Evolutionary conservation across 2,329 filamentous ascomycete genomes (phyloP), one percentile per base, ranked within the genome.

Genomic region (Ophiostoma pallidulum): DNA sequence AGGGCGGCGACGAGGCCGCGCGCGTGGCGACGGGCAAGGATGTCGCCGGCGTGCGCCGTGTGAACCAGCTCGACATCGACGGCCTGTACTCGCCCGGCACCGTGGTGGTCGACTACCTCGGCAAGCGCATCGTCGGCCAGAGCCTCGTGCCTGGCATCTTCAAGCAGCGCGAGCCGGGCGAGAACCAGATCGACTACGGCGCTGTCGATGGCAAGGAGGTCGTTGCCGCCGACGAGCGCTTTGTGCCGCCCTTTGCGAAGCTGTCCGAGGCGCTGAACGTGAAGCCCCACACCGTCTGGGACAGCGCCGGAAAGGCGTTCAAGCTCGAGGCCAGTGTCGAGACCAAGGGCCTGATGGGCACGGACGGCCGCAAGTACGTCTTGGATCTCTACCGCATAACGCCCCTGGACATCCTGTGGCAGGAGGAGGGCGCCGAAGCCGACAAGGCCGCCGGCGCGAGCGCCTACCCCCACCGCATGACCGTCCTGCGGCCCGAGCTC

Each of bases 91-190:
- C 90, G 12, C 90, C 92, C 0, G 94, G 91, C 47, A 98, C 92
- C 2, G 87, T 97, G 8, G 89, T 98, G 13, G 84, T 97, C 16
- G 92, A 98, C 65, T 98, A 97, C 62, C 78, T 97, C 32, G 92
- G 94, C 59, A 96, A 94, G 74, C 88, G 92, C 55, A 85, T 98
- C 58, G 92, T 98, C 45, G 92, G 88, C 31, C 92, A 98, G 69
- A 97, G 90, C 60, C 96, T 98, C 54, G 92, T 98, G 16, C 92
- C 92, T 5, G 94, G 92, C 51, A 98, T 98, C 60, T 98, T 98
- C 77, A 97, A 96, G 72, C 92, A 97, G 70, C 82, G 91, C 31
- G 92, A 97, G 60, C 88, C 90, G 26, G 92, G 90, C 45, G 92
- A 98, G 77, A 92, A 95, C 67, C 92, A 97, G 66, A 97, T 98